Evolutionary conservation across 176 grass and related monocot genomes (phyloP), one percentile per base, ranked within the genome.

Genomic region (Triticum dicoccoides): DNA sequence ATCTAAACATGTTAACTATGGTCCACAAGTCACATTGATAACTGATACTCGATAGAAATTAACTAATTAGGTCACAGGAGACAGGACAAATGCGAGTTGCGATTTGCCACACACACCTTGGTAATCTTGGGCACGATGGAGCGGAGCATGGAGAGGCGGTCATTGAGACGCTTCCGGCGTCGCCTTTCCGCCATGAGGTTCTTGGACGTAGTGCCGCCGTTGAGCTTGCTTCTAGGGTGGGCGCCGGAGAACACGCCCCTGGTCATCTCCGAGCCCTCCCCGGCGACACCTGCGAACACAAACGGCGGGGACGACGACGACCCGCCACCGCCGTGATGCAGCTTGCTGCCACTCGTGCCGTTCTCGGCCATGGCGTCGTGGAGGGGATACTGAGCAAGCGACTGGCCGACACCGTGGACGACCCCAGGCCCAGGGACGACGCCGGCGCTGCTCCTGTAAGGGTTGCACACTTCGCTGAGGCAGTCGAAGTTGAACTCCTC

Each of bases 71-170:
- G 61, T 59, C 12, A 75, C 23, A 59, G 27, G 27, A 42, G 2
- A 42, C 35, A 37, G 39, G 39, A 54, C 8, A 44, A 44, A 54
- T 62, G 44, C 6, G 47, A 12, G 11, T 70, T 54, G 51, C 51
- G 15, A 54, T 0, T 45, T 47, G 12, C 45, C 12, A 49, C 12
- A 14, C 15, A 54, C 15, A 54, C 92, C 92, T 92, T 94, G 86
- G 84, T 97, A 33, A 94, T 94, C 73, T 92, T 97, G 66, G 92
- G 95, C 63, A 97, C 95, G 65, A 97, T 91, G 72, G 95, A 97
- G 62, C 92, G 86, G 68, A 97, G 95, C 95, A 97, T 92, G 77
- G 95, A 97, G 65, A 97, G 95, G 21, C 95, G 88, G 77, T 97
- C 95, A 39, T 97, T 97, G 49, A 94, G 92, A 54, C 92, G 90